Percentiles rank a stretch among this genome's conserved stretches.
phyloP scores from a whole-genome alignment of 2,329 filamentous ascomycete species.

The Lasiodiplodia theobromae region DNA sequence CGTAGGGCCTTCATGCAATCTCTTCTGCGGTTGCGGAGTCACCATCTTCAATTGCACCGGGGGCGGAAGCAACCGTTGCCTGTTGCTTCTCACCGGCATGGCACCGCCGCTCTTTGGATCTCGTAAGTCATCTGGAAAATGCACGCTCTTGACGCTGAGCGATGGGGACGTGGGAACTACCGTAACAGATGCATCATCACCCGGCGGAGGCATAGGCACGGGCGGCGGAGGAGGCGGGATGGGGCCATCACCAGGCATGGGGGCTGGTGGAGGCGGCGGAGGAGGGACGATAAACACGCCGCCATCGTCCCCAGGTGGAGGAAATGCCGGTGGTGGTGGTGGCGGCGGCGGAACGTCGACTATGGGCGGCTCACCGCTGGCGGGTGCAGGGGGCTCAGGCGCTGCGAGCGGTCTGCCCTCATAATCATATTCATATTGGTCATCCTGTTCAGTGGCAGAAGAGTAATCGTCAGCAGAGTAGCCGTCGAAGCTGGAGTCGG shows the following conservation, averaged over 20 bases:
- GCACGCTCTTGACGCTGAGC: constrained; percentile 29
- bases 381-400: constrained; percentile 1
- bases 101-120: constrained; percentile 12
- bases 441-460: constrained; percentile 19
- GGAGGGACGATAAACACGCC: constrained; percentile 11
- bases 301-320: background rate
- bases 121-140: constrained; percentile 27
- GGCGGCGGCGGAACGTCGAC: constrained; percentile 3
- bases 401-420: background rate
- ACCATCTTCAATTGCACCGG: background rate
- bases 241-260: background rate
- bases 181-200: constrained; percentile 1
- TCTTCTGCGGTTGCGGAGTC: constrained; percentile 6
- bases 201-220: background rate
- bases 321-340: background rate
- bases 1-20: constrained; percentile 17
- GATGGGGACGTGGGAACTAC: constrained; percentile 15
- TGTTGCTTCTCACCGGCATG: background rate
- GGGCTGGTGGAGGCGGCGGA: background rate
- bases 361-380: background rate
- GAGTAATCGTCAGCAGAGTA: constrained; percentile 1
- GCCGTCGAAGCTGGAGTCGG: background rate
- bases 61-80: background rate
- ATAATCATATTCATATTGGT: background rate
- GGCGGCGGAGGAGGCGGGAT: background rate